These are phyloP conservation scores for Corrigiola litoralis DNA, from an alignment of 179 eudicot species.

Conservation along the genomic window DNA sequence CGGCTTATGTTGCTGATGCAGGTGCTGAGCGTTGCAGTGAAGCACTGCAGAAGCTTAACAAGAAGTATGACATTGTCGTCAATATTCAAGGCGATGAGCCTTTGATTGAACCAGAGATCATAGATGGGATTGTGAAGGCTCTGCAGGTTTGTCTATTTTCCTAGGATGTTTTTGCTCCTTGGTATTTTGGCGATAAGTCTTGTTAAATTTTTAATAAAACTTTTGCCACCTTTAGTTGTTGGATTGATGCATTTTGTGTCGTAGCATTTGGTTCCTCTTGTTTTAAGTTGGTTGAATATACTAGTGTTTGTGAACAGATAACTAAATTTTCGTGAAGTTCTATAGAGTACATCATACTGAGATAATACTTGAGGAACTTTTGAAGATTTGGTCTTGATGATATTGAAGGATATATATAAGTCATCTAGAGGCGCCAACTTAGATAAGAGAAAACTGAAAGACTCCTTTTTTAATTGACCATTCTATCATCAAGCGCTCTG, in stretches of 20 bases:
- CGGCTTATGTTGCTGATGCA: slow-evolving; percentile 13
- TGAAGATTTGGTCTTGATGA: neutral
- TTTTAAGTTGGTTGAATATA: too few relatives aligned
- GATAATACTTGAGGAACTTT: neutral
- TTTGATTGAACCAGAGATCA: slow-evolving; percentile 86
- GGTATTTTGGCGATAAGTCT: neutral
- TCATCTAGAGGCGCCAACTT: too few relatives aligned
- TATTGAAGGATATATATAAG: too few relatives aligned
- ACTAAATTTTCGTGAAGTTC: too few relatives aligned
- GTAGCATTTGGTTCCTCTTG: too few relatives aligned
- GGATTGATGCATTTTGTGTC: neutral
- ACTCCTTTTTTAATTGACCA: neutral
- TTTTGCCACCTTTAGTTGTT: neutral
- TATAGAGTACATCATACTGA: neutral
- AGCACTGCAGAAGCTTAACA: slow-evolving; percentile 77
- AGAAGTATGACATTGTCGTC: slow-evolving; percentile 87
- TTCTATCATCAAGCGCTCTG: neutral
- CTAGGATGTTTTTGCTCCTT: neutral
- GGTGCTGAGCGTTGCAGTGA: slow-evolving; percentile 94
- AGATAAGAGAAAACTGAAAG: too few relatives aligned
- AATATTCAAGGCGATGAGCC: slow-evolving; percentile 99
- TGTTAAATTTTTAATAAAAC: neutral
- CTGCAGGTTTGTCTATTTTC: slow-evolving; percentile 52
- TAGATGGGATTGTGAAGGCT: slow-evolving; percentile 95
- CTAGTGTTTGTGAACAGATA: neutral